These are phyloP conservation scores for Haberlea rhodopensis DNA, from an alignment of 257 asterid species.

Conservation along the genomic window DNA sequence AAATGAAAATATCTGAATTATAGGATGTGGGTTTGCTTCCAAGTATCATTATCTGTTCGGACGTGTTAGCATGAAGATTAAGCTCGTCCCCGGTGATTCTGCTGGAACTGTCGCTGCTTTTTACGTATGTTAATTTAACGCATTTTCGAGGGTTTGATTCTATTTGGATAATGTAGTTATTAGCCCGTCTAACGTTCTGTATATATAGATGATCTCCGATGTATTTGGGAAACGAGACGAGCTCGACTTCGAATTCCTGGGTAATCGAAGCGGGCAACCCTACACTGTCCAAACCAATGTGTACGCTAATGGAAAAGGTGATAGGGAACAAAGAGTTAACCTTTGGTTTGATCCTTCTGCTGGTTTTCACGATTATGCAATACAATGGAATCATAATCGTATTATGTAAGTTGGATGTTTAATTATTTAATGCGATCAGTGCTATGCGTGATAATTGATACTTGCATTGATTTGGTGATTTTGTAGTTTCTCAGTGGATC, in stretches of 20 bases:
- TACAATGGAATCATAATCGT: slow-evolving; percentile 58
- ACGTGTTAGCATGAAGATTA: slow-evolving; percentile 57
- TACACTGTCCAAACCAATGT: slow-evolving; percentile 87
- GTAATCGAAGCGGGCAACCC: slow-evolving; percentile 87
- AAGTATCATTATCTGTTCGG: slow-evolving; percentile 45
- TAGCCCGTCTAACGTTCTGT: not conserved
- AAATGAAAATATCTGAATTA: not conserved
- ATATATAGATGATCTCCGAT: slow-evolving; percentile 75
- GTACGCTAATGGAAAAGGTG: slow-evolving; percentile 79
- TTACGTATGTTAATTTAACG: slow-evolving; percentile 31
- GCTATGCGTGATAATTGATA: too few relatives aligned
- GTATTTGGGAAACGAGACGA: slow-evolving; percentile 58
- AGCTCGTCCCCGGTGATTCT: slow-evolving; percentile 63
- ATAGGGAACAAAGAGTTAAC: slow-evolving; percentile 75
- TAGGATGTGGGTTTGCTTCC: slow-evolving; percentile 54
- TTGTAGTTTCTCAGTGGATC: slow-evolving; percentile 35
- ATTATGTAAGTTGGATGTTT: slow-evolving; percentile 49
- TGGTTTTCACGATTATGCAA: slow-evolving; percentile 62
- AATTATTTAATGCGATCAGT: not conserved
- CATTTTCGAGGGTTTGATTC: not conserved
- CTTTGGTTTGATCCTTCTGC: slow-evolving; percentile 86
- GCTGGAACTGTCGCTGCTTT: slow-evolving; percentile 66
- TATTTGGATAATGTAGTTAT: not conserved
- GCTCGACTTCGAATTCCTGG: slow-evolving; percentile 88
- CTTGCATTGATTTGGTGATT: too few relatives aligned